Evolutionary conservation across 495 filamentous ascomycete species (phyloP), one percentile per base, ranked within the genome.

Genomic region (Penicillium pulvis): DNA sequence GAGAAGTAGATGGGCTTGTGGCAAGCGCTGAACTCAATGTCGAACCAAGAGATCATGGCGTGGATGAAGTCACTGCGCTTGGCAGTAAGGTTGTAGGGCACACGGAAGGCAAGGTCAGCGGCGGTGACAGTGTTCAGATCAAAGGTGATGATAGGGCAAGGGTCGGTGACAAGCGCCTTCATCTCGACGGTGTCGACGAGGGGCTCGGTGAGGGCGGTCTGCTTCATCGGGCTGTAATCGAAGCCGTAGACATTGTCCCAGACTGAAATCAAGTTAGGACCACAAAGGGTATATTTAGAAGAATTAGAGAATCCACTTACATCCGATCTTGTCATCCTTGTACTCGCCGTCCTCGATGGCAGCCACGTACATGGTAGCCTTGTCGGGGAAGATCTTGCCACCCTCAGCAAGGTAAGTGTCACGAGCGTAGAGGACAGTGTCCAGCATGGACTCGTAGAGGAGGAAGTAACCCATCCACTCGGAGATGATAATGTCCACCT

Each of bases 401-500:
- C 85, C 90, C 16, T 88, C 85, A 49, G 75, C 80, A 39, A 99
- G 87, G 78, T 98, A 99, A 57, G 79, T 84, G 81, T 99, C 93
- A 64, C 94, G 85, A 19, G 94, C 94, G 71, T 90, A 96, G 42
- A 99, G 85, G 14, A 99, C 95, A 39, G 90, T 95, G 59, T 96
- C 93, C 57, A 99, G 78, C 94, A 99, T 99, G 78, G 88, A 90
- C 82, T 99, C 94, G 78, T 97, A 99, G 43, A 98, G 85, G 46
- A 99, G 84, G 78, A 94, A 96, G 79, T 99, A 99, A 46, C 94
- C 94, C 94, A 99, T 99, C 94, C 94, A 99, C 78, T 99, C 94
- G 31, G 91, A 96, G 59, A 99, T 91, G 76, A 99, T 99, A 68
- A 99, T 93, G 73, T 99, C 94, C 63, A 99, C 95, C 68, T 96